Base-by-base conservation (phyloP, 306 rosid genomes). In the Cicer judaicum region DNA sequence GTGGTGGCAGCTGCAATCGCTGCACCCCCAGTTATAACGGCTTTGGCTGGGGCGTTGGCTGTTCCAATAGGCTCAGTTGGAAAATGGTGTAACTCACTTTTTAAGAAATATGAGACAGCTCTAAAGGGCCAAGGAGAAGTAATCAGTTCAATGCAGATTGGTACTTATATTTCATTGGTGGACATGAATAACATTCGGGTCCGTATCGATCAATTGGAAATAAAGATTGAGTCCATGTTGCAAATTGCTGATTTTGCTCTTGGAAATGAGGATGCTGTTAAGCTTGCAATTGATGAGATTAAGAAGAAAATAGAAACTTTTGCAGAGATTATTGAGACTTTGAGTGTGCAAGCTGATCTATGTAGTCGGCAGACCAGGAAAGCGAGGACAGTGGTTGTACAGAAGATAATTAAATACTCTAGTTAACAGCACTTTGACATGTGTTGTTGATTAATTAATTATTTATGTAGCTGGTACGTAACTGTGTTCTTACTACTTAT, bases 1-100 rank as follows among this genome's bases (percentile, higher is more conserved):
- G 95, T 90, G 60, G 98, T 94, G 73, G 98, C 97, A 12, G 97
- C 94, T 40, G 96, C 97, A 12, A 34, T 94, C 40, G 79, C 93
- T 65, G 95, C 96, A 8, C 96, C 97, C 0, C 96, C 98, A 0
- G 84, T 94, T 42, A 79, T 90, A 4, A 82, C 87, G 8, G 97
- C 98, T 41, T 29, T 94, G 77, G 89, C 90, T 1, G 90, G 85
- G 21, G 95, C 95, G 52, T 53, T 94, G 83, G 79, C 92, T 60
- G 88, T 94, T 78, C 96, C 97, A 0, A 64, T 94, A 29, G 97
- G 95, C 10, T 86, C 98, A 0, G 89, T 91, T 16, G 98, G 98
- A 66, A 94, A 91, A 82, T 94, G 97, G 98, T 89, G 92, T 56
- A 85, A 89, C 81, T 82, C 86, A 3, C 86, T 91, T 16, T 91